A percentile compares a stretch with the other conserved stretches of the same genome.
Evolutionary conservation across 2,329 filamentous ascomycete genomes (phyloP).

Genomic region (Cladosporium sp.): DNA sequence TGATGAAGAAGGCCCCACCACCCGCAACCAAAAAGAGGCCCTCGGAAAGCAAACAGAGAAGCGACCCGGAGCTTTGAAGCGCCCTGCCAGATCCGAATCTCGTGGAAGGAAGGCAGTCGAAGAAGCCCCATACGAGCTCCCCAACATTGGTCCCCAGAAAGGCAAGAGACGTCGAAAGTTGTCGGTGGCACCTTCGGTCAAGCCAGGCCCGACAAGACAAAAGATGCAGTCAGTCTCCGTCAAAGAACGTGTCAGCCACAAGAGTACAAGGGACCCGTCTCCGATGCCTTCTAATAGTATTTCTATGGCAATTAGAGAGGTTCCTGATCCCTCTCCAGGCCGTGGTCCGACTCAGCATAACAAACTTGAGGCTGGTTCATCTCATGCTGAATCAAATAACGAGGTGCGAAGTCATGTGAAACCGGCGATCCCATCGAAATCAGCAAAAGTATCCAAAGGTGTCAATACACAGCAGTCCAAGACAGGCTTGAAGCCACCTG

Average conservation of each 20-base stretch:
- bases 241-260: neutral
- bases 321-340: too few species aligned
- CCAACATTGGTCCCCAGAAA: neutral
- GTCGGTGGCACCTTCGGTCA: neutral
- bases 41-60: too few species aligned
- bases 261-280: too few species aligned
- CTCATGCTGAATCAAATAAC: too few species aligned
- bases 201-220: neutral
- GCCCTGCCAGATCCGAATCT: neutral
- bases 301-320: too few species aligned
- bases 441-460: neutral
- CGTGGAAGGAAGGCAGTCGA: neutral
- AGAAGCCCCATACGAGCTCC: neutral
- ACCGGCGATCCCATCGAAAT: neutral
- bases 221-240: constrained; percentile 1
- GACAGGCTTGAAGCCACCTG: neutral
- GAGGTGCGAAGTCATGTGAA: too few species aligned
- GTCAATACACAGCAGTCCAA: neutral
- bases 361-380: too few species aligned
- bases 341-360: too few species aligned
- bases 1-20: too few species aligned
- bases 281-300: too few species aligned
- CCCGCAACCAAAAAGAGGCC: too few species aligned
- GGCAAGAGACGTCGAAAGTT: neutral
- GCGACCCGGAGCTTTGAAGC: constrained; percentile 3